These are phyloP conservation scores for Fusarium guadeloupense DNA, from an alignment of 2,329 filamentous ascomycete genomes.

Conservation along the genomic window DNA sequence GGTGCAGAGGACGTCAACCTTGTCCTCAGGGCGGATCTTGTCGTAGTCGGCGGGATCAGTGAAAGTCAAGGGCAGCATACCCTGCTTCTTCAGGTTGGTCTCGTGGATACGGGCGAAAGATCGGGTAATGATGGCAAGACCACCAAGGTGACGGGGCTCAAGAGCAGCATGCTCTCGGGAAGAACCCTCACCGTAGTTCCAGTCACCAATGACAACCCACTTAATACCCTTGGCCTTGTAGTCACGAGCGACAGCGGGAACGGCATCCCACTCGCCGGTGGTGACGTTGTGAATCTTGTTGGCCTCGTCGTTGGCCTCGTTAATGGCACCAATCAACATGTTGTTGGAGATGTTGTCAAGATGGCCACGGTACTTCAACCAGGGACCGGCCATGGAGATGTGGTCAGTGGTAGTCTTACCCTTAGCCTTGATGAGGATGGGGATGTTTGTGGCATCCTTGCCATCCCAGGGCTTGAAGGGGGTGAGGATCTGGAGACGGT, in stretches of 20 bases:
- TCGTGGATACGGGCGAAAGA: constrained; percentile 99
- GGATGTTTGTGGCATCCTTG: constrained; percentile 84
- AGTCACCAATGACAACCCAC: constrained; percentile 99
- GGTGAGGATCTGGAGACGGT: constrained; percentile 91
- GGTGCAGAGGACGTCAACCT: constrained; percentile 87
- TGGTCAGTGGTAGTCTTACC: constrained; percentile 99
- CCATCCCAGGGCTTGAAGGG: constrained; percentile 91
- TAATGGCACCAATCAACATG: constrained; percentile 98
- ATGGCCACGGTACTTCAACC: constrained; percentile 99
- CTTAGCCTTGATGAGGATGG: constrained; percentile 96
- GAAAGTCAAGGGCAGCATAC: constrained; percentile 99
- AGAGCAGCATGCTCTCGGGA: constrained; percentile 98
- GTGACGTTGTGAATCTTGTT: constrained; percentile 97
- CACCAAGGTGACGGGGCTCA: constrained; percentile 96
- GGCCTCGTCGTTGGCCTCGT: constrained; percentile 93
- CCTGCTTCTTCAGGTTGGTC: constrained; percentile 99
- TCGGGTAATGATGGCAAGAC: constrained; percentile 94
- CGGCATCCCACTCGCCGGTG: constrained; percentile 84
- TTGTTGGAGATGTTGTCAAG: constrained; percentile 99
- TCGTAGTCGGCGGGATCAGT: constrained; percentile 95
- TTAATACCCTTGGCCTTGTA: constrained; percentile 97
- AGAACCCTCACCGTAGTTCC: constrained; percentile 98
- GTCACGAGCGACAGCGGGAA: constrained; percentile 93
- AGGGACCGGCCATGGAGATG: constrained; percentile 94
- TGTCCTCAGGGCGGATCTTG: constrained; percentile 92